Percentiles rank a stretch among this genome's conserved stretches.
These are phyloP conservation scores for Triticum timopheevii DNA, from an alignment of 176 grass and related monocot species.

Conservation along the genomic window DNA sequence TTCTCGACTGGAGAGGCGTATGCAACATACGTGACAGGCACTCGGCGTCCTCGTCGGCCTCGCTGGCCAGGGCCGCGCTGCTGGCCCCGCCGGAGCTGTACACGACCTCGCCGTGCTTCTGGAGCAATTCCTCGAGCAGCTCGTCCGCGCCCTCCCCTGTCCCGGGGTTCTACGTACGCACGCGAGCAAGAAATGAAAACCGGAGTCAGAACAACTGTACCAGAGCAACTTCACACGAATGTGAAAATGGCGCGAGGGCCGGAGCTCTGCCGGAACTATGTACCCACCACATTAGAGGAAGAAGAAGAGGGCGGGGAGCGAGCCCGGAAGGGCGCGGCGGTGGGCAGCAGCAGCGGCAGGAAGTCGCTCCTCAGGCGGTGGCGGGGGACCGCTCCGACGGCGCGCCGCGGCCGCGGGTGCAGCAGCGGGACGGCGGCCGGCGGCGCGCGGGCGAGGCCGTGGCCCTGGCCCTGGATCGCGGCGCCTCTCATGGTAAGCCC, in stretches of 20 bases:
- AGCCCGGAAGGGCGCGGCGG: slow-evolving; percentile 18
- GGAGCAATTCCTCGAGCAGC: slow-evolving; percentile 87
- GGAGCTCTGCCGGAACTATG: neutral
- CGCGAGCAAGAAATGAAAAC: neutral
- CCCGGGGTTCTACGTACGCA: slow-evolving; percentile 36
- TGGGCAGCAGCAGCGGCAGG: neutral
- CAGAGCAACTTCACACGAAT: neutral
- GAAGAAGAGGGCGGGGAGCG: slow-evolving; percentile 35
- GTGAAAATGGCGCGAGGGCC: neutral
- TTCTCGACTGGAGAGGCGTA: neutral
- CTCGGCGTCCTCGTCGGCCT: slow-evolving; percentile 77
- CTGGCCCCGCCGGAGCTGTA: slow-evolving; percentile 46
- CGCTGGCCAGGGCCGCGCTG: slow-evolving; percentile 8
- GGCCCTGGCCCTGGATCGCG: slow-evolving; percentile 27
- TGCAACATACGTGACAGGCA: slow-evolving; percentile 71
- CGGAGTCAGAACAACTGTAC: neutral
- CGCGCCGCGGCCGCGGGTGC: neutral
- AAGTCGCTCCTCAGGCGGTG: slow-evolving; percentile 28
- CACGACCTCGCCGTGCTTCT: slow-evolving; percentile 87
- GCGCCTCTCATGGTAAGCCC: slow-evolving; percentile 23
- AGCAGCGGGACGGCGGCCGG: neutral
- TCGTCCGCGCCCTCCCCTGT: slow-evolving; percentile 59
- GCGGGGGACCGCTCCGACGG: neutral
- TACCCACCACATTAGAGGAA: slow-evolving; percentile 42
- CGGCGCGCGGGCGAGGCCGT: slow-evolving; percentile 24